A percentile compares a stretch with the other conserved stretches of the same genome.
Evolutionary conservation across 2,329 filamentous ascomycete genomes (phyloP).

Genomic region (Herpotrichia juniperi): DNA sequence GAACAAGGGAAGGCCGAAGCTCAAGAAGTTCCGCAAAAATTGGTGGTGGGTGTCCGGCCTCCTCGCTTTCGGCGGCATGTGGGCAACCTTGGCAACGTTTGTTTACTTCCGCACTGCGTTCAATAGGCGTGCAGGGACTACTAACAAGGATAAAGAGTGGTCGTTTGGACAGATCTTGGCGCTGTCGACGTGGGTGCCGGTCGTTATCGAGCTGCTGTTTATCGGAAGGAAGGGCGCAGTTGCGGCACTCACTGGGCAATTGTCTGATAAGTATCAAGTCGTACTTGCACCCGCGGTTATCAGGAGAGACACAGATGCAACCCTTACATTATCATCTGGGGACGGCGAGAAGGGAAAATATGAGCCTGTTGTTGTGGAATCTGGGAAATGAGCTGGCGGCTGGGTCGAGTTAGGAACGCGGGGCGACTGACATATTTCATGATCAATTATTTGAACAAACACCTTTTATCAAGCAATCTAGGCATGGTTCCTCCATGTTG

Average conservation of each 20-base stretch:
- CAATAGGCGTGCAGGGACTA: slow-evolving; percentile 2
- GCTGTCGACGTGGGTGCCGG: slow-evolving; percentile 8
- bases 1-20: not conserved
- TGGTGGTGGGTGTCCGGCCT: slow-evolving; percentile 1
- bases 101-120: slow-evolving; percentile 1
- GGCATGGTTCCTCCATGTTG: too few relatives aligned
- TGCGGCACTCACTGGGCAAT: slow-evolving; percentile 6
- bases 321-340: not conserved
- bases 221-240: slow-evolving; percentile 8
- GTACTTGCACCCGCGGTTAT: not conserved
- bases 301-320: not conserved
- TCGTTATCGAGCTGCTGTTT: slow-evolving; percentile 9
- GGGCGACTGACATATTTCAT: too few relatives aligned
- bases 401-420: too few relatives aligned
- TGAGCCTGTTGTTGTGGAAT: not conserved
- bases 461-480: too few relatives aligned
- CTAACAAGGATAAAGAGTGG: slow-evolving; percentile 14
- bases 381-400: too few relatives aligned
- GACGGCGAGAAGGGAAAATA: not conserved
- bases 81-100: slow-evolving; percentile 7
- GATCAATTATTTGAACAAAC: too few relatives aligned
- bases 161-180: slow-evolving; percentile 16
- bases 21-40: slow-evolving; percentile 3
- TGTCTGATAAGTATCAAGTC: slow-evolving; percentile 1
- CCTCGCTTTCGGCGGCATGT: slow-evolving; percentile 8